Conservation (phyloP, 2,329 filamentous ascomycete genomes). For the Neocatenulostroma microsporum region DNA sequence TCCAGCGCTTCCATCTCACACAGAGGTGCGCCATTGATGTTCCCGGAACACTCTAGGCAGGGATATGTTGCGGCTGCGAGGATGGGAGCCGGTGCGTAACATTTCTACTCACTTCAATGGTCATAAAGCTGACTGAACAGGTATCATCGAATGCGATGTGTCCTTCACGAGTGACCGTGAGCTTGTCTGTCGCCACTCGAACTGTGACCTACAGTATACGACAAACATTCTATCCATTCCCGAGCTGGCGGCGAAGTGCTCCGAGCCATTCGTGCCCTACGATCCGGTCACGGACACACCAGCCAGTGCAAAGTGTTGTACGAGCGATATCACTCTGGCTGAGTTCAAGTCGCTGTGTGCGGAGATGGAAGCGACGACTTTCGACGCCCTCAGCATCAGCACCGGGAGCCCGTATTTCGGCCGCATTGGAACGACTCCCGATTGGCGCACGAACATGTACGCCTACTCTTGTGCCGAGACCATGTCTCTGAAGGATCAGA, state of each 20-base stretch:
- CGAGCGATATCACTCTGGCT: constrained; percentile 59
- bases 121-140: constrained; percentile 7
- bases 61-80: constrained; percentile 55
- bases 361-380: constrained; percentile 61
- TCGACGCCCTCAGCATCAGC: constrained; percentile 49
- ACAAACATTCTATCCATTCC: constrained; percentile 58
- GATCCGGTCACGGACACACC: constrained; percentile 30
- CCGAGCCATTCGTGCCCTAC: constrained; percentile 50
- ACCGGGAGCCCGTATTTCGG: constrained; percentile 51
- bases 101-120: not conserved
- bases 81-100: constrained; percentile 51
- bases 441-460: constrained; percentile 59
- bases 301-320: constrained; percentile 61
- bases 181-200: constrained; percentile 61
- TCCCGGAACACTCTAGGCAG: constrained; percentile 57
- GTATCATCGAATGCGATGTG: constrained; percentile 59
- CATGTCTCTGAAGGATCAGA: constrained; percentile 55
- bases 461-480: constrained; percentile 53
- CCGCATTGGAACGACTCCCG: constrained; percentile 38
- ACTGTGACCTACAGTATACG: constrained; percentile 61
- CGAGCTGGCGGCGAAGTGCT: constrained; percentile 58
- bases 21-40: constrained; percentile 53
- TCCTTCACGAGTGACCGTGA: constrained; percentile 57
- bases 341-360: constrained; percentile 61
- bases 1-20: constrained; percentile 55